Evolutionary conservation across 306 rosid species (phyloP).

Genomic region (Prunus campanulata): DNA sequence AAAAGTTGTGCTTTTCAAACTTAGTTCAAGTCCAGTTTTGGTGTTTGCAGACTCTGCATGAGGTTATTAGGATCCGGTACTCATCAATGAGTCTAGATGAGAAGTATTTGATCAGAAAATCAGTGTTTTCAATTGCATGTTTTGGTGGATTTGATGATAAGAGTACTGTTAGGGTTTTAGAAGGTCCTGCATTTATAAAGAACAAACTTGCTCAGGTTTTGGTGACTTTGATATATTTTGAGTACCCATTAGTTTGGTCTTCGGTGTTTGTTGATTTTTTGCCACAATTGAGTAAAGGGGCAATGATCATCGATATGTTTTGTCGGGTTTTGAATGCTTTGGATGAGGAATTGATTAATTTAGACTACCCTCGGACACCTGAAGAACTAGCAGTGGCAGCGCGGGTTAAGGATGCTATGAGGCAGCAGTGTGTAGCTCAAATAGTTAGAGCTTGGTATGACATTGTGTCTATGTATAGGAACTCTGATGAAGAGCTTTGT

Average conservation of each 20-base stretch:
- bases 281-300: slow-evolving; percentile 72
- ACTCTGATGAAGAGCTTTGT: slow-evolving; percentile 66
- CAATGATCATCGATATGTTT: slow-evolving; percentile 80
- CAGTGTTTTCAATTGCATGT: slow-evolving; percentile 77
- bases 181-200: slow-evolving; percentile 77
- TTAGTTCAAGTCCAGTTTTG: slow-evolving; percentile 86
- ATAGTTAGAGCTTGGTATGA: slow-evolving; percentile 81
- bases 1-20: slow-evolving; percentile 64
- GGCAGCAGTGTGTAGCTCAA: slow-evolving; percentile 71
- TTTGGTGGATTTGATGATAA: slow-evolving; percentile 54
- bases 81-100: slow-evolving; percentile 62
- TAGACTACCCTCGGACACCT: slow-evolving; percentile 72
- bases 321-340: slow-evolving; percentile 86
- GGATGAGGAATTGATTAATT: slow-evolving; percentile 80
- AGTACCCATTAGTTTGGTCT: slow-evolving; percentile 80
- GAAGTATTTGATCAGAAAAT: slow-evolving; percentile 64
- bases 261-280: slow-evolving; percentile 81
- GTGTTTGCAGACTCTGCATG: slow-evolving; percentile 87
- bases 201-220: slow-evolving; percentile 84
- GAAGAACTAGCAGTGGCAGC: slow-evolving; percentile 62
- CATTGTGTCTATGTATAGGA: slow-evolving; percentile 61
- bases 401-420: slow-evolving; percentile 82
- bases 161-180: slow-evolving; percentile 55
- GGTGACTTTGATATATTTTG: slow-evolving; percentile 73
- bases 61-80: slow-evolving; percentile 65